Conservation (phyloP, 805 yeast genomes). For the Gaillardinia entomophila region DNA sequence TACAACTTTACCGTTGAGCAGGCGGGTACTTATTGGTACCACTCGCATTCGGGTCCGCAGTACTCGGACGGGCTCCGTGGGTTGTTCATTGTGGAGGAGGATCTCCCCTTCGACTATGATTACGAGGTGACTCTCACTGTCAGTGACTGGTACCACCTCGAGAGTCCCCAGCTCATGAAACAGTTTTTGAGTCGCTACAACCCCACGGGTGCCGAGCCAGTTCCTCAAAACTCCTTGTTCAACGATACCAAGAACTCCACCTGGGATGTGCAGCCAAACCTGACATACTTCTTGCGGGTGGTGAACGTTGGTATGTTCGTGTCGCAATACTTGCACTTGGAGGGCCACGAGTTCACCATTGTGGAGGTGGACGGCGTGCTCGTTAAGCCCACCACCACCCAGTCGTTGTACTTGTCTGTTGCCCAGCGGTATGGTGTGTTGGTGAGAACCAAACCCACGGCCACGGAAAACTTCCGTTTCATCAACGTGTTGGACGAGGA, state of each 20-base stretch:
- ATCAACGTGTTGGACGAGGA: constrained; percentile 56
- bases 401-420: constrained; percentile 58
- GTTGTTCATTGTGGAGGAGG: constrained; percentile 54
- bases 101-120: constrained; percentile 53
- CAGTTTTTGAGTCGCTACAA: constrained; percentile 59
- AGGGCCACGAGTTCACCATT: constrained; percentile 35
- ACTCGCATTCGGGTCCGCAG: constrained; percentile 71
- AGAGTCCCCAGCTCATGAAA: constrained; percentile 39
- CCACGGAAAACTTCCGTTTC: constrained; percentile 49
- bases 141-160: constrained; percentile 60
- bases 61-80: constrained; percentile 77
- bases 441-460: constrained; percentile 45
- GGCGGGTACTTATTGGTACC: constrained; percentile 55
- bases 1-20: constrained; percentile 38
- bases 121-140: constrained; percentile 54
- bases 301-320: constrained; percentile 68
- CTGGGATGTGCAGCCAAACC: constrained; percentile 50
- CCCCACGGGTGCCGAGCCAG: constrained; percentile 84
- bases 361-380: constrained; percentile 47
- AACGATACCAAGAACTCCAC: constrained; percentile 60
- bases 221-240: constrained; percentile 61
- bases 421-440: constrained; percentile 80
- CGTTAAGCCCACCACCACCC: constrained; percentile 51
- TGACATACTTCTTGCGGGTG: constrained; percentile 59
- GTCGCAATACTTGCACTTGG: constrained; percentile 46